Base-by-base conservation (phyloP, 345 rosid genomes). In the Mercurialis annua region DNA sequence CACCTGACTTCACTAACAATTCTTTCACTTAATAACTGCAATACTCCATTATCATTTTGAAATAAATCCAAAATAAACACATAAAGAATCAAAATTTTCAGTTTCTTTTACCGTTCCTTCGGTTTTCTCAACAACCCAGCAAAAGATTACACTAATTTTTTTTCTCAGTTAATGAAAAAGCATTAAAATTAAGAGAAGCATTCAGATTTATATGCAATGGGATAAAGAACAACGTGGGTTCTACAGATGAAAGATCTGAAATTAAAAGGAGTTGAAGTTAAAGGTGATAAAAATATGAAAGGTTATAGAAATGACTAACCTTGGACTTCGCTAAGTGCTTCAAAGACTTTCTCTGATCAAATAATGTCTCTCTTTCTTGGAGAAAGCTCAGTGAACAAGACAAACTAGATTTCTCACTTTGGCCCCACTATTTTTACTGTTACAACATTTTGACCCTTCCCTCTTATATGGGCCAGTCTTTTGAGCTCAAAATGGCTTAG, bases 271-370 rank as follows among this genome's bases (percentile, higher is more conserved):
- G 40, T 26, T 21, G 49, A 23, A 30, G 6, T 20, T 29, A 51
- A 11, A n/a, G n/a, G n/a, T n/a, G n/a, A n/a, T n/a, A n/a, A 16
- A 67, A 53, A 47, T 71, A 51, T 30, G 53, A 60, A 65, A 58
- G n/a, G 10, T 40, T 31, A 42, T 59, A 8, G 47, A 53, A 59
- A 73, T 66, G 82, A 79, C 85, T 76, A 36, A 80, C 84, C 85
- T 80, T 75, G 79, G 81, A 80, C 84, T 67, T 33, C 27, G 72
- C 36, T 66, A 26, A 36, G 71, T 62, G 74, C 18, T 73, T 16
- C 26, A 8, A 24, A 49, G 38, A 53, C 53, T 31, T 62, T 18
- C 67, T 31, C 68, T 43, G 74, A 73, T 67, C 58, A 47, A n/a
- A 57, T 55, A 26, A 30, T 49, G 55, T 27, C 17, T 33, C 55